A percentile compares a stretch with the other conserved stretches of the same genome.
Conservation (phyloP, 1,284 basidiomycete species). For the Trichosporon coremiiforme region DNA sequence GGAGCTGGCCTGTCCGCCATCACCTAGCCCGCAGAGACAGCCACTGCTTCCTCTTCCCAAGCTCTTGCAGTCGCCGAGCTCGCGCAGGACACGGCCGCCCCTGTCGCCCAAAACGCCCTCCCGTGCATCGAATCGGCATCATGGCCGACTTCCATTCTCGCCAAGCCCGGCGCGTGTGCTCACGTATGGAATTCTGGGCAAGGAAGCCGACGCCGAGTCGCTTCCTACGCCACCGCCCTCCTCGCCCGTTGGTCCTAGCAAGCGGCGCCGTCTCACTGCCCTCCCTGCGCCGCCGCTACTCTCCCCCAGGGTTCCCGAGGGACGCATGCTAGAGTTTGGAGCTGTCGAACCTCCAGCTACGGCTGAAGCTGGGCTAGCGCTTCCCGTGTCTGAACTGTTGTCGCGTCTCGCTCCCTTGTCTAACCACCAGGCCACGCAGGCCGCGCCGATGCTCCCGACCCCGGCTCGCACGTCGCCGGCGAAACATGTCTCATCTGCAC, state of each 20-base stretch:
- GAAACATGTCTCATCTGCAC: not conserved
- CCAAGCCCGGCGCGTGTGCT: not conserved
- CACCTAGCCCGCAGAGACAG: not conserved
- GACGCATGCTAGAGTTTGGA: not conserved
- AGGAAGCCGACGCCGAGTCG: constrained; percentile 3
- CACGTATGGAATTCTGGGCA: not conserved
- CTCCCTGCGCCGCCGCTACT: not conserved
- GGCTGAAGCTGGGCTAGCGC: not conserved
- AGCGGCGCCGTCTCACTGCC: not conserved
- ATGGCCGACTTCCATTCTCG: not conserved
- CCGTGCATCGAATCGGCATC: not conserved
- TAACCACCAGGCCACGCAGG: not conserved
- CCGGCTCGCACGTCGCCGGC: constrained; percentile 3
- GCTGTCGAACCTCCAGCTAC: not conserved
- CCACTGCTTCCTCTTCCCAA: not conserved
- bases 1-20: not conserved
- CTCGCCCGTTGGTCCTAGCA: not conserved
- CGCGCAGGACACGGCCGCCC: not conserved
- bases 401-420: not conserved
- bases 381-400: not conserved
- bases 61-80: not conserved
- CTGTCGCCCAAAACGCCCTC: not conserved
- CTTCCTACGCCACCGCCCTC: constrained; percentile 2
- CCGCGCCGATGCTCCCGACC: not conserved
- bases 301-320: not conserved